These are phyloP conservation scores for Taphrina wiesneri DNA, from an alignment of 1,139 yeast genomes.

Conservation along the genomic window DNA sequence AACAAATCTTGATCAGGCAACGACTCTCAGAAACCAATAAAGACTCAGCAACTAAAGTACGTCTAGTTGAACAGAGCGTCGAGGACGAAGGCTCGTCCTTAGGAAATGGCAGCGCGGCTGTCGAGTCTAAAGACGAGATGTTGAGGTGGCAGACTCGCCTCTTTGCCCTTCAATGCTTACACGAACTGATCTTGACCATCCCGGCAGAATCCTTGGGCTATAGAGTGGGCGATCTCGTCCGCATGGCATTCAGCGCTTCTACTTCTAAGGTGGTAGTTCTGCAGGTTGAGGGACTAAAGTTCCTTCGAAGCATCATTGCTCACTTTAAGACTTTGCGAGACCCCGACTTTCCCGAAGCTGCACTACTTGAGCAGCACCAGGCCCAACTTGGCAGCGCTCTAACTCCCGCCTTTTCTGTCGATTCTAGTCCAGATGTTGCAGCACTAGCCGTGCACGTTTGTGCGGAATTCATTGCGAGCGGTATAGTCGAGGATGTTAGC, in stretches of 20 bases:
- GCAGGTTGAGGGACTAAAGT: constrained; percentile 64
- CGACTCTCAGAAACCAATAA: constrained; percentile 40
- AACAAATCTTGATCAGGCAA: constrained; percentile 44
- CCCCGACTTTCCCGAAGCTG: constrained; percentile 69
- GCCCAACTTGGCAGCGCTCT: constrained; percentile 91
- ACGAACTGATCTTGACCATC: constrained; percentile 53
- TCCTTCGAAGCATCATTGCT: constrained; percentile 63
- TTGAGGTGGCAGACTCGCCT: constrained; percentile 69
- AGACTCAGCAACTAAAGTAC: constrained; percentile 46
- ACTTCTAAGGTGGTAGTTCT: constrained; percentile 66
- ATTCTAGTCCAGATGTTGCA: constrained; percentile 71
- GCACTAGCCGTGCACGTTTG: constrained; percentile 76
- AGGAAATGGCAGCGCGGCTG: constrained; percentile 43
- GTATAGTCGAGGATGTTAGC: constrained; percentile 53
- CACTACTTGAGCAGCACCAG: constrained; percentile 85
- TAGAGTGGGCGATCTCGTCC: constrained; percentile 69
- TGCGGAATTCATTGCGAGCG: constrained; percentile 69
- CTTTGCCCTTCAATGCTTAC: constrained; percentile 61
- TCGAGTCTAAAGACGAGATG: constrained; percentile 47
- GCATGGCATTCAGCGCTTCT: constrained; percentile 80
- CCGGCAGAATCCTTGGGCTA: constrained; percentile 47
- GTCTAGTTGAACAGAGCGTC: constrained; percentile 42
- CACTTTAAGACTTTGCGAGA: constrained; percentile 58
- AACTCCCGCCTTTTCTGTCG: constrained; percentile 80
- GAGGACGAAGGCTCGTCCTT: constrained; percentile 53